These are phyloP conservation scores for Colletotrichum orchidophilum DNA, from an alignment of 2,329 filamentous ascomycete genomes.

Conservation along the genomic window DNA sequence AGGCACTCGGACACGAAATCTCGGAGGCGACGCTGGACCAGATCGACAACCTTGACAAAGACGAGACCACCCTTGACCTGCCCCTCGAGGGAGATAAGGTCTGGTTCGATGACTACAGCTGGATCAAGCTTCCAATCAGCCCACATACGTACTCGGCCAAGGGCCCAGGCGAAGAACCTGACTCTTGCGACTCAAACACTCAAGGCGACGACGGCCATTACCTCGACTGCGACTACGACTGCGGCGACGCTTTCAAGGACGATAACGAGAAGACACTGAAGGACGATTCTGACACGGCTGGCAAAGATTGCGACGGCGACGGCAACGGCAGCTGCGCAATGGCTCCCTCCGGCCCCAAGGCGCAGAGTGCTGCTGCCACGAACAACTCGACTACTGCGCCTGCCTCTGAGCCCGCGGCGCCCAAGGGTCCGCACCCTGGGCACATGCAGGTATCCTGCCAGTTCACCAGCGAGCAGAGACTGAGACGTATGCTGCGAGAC, in stretches of 20 bases:
- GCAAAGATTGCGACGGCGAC: neutral
- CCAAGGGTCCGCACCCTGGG: slow-evolving; percentile 56
- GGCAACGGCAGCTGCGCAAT: slow-evolving; percentile 1
- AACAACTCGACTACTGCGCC: slow-evolving; percentile 3
- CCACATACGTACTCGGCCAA: neutral
- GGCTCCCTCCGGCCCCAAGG: slow-evolving; percentile 31
- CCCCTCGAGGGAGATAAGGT: slow-evolving; percentile 12
- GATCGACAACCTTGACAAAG: neutral
- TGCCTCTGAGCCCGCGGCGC: slow-evolving; percentile 8
- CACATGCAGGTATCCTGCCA: slow-evolving; percentile 65
- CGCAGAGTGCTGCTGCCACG: slow-evolving; percentile 23
- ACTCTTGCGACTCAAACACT: neutral
- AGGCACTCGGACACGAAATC: neutral
- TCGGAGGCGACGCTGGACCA: slow-evolving; percentile 11
- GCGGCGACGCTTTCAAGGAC: neutral
- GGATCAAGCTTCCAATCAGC: neutral
- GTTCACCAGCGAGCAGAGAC: slow-evolving; percentile 83
- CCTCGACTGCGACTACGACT: neutral
- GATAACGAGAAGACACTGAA: neutral
- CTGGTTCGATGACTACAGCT: slow-evolving; percentile 1
- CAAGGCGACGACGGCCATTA: neutral
- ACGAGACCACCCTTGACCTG: slow-evolving; percentile 13
- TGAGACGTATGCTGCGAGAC: slow-evolving; percentile 76
- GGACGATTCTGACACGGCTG: neutral
- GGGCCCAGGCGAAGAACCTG: neutral